A percentile compares a stretch with the other conserved stretches of the same genome.
These are phyloP conservation scores for Noccaea bulbosa DNA, from an alignment of 345 rosid species.

Conservation along the genomic window DNA sequence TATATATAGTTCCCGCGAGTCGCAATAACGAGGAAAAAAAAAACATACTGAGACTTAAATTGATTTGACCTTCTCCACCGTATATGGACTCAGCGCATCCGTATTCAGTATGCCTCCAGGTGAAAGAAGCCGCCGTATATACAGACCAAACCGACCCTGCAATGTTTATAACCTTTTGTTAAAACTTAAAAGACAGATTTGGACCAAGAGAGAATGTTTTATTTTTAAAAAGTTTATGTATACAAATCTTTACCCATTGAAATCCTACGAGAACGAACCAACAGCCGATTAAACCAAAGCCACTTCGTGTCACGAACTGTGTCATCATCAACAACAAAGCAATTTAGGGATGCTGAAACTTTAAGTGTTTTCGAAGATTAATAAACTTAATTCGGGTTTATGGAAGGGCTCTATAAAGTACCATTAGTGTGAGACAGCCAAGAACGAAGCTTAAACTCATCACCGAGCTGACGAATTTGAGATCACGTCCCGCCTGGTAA, in stretches of 20 bases:
- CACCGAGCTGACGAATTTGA: conserved; percentile 64
- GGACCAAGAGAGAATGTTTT: neutral
- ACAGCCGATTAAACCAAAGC: conserved; percentile 69
- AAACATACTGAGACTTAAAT: conserved; percentile 35
- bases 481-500: conserved; percentile 80
- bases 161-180: conserved; percentile 9
- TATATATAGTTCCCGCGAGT: neutral
- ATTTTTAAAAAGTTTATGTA: neutral
- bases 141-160: conserved; percentile 66
- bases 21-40: conserved; percentile 9
- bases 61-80: conserved; percentile 48
- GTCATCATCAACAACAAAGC: conserved; percentile 13
- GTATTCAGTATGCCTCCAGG: conserved; percentile 57
- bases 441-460: conserved; percentile 68
- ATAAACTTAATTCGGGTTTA: neutral
- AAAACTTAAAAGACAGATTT: too few species aligned
- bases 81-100: conserved; percentile 42
- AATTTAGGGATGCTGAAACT: conserved; percentile 12
- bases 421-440: conserved; percentile 65
- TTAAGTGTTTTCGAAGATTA: neutral
- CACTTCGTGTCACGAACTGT: conserved; percentile 60
- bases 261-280: conserved; percentile 74
- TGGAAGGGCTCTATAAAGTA: conserved; percentile 37
- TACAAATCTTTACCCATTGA: conserved; percentile 67
- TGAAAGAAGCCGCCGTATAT: conserved; percentile 66